A percentile compares a stretch with the other conserved stretches of the same genome.
phyloP scores from a whole-genome alignment of 768 basidiomycete species.

The Boletus sp. region DNA sequence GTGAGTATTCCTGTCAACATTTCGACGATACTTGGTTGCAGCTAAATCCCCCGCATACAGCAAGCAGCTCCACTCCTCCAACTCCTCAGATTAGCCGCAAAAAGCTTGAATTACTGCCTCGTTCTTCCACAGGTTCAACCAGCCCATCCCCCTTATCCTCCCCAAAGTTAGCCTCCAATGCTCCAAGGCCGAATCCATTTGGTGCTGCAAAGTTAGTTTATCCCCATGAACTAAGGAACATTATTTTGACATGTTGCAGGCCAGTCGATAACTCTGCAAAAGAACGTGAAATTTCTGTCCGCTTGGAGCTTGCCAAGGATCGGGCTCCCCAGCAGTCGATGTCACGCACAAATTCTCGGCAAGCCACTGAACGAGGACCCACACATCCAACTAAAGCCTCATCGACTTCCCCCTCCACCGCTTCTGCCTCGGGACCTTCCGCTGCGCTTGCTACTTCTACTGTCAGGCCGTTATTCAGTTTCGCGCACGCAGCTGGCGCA shows the following conservation, averaged over 20 bases:
- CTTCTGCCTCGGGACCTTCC: constrained; percentile 18
- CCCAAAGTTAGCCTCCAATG: constrained; percentile 61
- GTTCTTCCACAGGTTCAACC: constrained; percentile 64
- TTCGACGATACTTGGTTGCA: constrained; percentile 2
- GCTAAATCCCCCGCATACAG: constrained; percentile 35
- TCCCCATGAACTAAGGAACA: not conserved
- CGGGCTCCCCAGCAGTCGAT: constrained; percentile 39
- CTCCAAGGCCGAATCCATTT: constrained; percentile 72
- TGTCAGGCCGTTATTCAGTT: constrained; percentile 75
- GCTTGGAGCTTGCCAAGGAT: constrained; percentile 46
- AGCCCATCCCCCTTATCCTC: constrained; percentile 76
- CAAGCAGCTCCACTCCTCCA: constrained; percentile 71
- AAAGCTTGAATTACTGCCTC: constrained; percentile 85
- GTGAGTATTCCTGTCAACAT: constrained; percentile 44
- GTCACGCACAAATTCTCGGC: constrained; percentile 50
- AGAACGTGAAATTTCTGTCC: constrained; percentile 74
- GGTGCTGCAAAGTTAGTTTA: constrained; percentile 72
- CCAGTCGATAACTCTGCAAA: constrained; percentile 81
- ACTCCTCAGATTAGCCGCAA: constrained; percentile 77
- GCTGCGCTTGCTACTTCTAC: constrained; percentile 38
- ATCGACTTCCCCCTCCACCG: constrained; percentile 26
- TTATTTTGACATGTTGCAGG: constrained; percentile 37
- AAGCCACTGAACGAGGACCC: constrained; percentile 44
- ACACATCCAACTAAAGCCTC: constrained; percentile 32
- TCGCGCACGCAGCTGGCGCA: constrained; percentile 69